Percentiles rank a stretch among this genome's conserved stretches.
Evolutionary conservation across 768 basidiomycete genomes (phyloP).

Genomic region (Serendipita sp.): DNA sequence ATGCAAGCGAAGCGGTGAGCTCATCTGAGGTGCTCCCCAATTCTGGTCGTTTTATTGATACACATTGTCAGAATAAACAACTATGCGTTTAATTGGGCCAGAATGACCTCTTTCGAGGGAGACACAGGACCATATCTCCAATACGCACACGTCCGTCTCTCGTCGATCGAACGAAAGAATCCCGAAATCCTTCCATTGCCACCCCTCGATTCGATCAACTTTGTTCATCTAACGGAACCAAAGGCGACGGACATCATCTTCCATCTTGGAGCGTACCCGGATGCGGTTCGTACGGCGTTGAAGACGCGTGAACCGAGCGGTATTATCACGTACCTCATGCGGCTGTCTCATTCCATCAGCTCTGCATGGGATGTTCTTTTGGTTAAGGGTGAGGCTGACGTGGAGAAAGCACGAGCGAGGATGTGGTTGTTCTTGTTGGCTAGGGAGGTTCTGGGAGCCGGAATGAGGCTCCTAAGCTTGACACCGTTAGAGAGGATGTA

Average conservation of each 20-base stretch:
- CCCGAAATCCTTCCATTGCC: constrained; percentile 72
- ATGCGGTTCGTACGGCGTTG: constrained; percentile 74
- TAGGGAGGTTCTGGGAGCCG: constrained; percentile 72
- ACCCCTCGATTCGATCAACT: constrained; percentile 47
- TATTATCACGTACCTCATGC: constrained; percentile 81
- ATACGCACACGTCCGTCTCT: constrained; percentile 87
- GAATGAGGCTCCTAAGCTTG: constrained; percentile 78
- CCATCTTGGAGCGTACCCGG: constrained; percentile 81
- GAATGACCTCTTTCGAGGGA: constrained; percentile 91
- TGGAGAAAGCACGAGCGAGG: constrained; percentile 63
- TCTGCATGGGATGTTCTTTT: constrained; percentile 84
- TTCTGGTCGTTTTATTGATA: constrained; percentile 9
- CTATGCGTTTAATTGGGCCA: constrained; percentile 87
- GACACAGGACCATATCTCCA: constrained; percentile 86
- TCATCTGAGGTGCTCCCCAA: neutral
- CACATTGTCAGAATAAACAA: constrained; percentile 60
- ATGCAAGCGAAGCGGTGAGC: constrained; percentile 82
- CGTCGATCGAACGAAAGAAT: constrained; percentile 84
- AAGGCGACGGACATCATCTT: constrained; percentile 75
- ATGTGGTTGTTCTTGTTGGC: constrained; percentile 82
- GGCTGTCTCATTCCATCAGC: constrained; percentile 73
- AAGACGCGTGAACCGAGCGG: constrained; percentile 79
- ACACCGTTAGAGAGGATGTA: constrained; percentile 89
- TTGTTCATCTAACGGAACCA: constrained; percentile 47
- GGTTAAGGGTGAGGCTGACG: constrained; percentile 57